A percentile compares a stretch with the other conserved stretches of the same genome.
Conservation (phyloP, 192 early-diverging fungal genomes). For the Globomyces pollinis-pini region DNA sequence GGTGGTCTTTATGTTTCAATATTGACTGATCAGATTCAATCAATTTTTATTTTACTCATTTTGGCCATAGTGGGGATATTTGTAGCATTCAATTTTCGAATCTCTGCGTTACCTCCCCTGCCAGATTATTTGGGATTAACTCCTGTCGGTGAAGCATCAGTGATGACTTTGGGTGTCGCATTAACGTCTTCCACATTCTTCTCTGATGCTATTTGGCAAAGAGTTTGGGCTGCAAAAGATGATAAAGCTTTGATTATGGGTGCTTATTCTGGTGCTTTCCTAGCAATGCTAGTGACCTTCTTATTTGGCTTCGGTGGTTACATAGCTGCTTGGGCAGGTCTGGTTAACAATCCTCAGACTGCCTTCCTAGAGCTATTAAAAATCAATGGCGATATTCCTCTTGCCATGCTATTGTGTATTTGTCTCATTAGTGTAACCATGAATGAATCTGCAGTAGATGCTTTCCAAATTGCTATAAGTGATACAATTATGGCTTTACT, state of each 20-base stretch:
- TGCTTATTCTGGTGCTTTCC: conserved; percentile 17
- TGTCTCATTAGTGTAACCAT: conserved; percentile 29
- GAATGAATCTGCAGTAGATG: conserved; percentile 44
- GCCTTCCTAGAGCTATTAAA: conserved; percentile 34
- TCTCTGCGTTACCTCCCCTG: conserved; percentile 13
- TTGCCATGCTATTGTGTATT: conserved; percentile 12
- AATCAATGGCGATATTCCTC: conserved; percentile 16
- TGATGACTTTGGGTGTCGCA: conserved; percentile 30
- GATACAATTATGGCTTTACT: conserved; percentile 25
- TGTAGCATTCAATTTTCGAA: conserved; percentile 28
- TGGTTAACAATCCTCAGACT: conserved; percentile 13
- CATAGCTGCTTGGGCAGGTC: conserved; percentile 30
- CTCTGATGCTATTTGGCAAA: conserved; percentile 46
- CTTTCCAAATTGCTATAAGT: conserved; percentile 39
- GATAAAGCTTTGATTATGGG: conserved; percentile 20
- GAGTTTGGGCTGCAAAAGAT: conserved; percentile 39
- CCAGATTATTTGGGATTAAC: conserved; percentile 26
- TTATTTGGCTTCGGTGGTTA: conserved; percentile 41
- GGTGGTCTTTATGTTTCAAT: conserved; percentile 44
- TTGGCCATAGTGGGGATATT: conserved; percentile 25
- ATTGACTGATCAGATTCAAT: conserved; percentile 37
- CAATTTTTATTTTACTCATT: conserved; percentile 22
- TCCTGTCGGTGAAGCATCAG: conserved; percentile 24
- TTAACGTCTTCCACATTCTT: conserved; percentile 35
- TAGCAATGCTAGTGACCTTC: conserved; percentile 24